Evolutionary conservation across 2,329 filamentous ascomycete species (phyloP), one percentile per base, ranked within the genome.

Genomic region (Chalaropsis ovoidea): DNA sequence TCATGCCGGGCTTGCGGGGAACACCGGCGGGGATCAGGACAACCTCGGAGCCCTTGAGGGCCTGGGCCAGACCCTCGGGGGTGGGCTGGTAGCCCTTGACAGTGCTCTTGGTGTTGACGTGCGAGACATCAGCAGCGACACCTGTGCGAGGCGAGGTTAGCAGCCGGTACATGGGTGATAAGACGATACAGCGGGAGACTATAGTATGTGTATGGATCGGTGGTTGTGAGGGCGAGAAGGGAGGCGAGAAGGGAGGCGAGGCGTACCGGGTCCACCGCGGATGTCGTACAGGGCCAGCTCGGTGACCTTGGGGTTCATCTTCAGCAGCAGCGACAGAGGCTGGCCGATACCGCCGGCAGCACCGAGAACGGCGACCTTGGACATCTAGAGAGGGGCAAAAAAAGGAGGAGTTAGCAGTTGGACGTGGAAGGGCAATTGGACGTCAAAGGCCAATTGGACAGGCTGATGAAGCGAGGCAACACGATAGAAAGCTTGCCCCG

Each of bases 1-100:
- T 95, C 94, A 99, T 99, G 80, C 94, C 94, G 77, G 94, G 94
- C 86, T 96, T 96, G 81, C 94, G 91, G 76, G 94, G 94, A 71
- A 99, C 93, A 83, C 94, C 94, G 74, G 94, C 94, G 75, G 94
- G 94, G 78, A 99, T 97, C 75, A 99, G 86, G 75, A 99, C 90
- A 73, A 99, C 86, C 79, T 97, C 91, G 74, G 91, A 82, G 75
- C 84, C 92, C 81, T 89, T 88, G 77, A 99, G 85, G 74, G 87
- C 87, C 70, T 82, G 83, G 73, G 84, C 83, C 69, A 97, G 88
- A 74, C 90, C 90, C 68, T 82, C 81, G 69, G 87, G 81, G 70
- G 83, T 87, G 71, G 91, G 84, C 71, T 91, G 87, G 79, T 93
- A 95, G 76, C 94, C 94, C 74, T 83, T 92, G 78, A 97, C 93